Evolutionary conservation across 805 yeast genomes (phyloP), one percentile per base, ranked within the genome.

Genomic region (Henningerozyma blattae): DNA sequence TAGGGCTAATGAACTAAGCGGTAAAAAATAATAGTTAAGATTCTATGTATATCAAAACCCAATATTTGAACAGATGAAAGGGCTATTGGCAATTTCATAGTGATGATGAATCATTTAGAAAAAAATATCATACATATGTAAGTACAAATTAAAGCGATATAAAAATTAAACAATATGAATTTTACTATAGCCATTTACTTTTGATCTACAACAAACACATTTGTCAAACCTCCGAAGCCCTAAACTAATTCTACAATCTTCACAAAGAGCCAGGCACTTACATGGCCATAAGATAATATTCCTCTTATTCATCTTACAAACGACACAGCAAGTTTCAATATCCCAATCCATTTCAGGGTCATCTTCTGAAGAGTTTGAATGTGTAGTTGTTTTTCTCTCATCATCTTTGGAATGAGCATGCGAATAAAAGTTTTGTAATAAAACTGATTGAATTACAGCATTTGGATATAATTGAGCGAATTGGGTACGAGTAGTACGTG

Each of bases 241-340:
- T 34, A 87, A 63, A 14, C 80, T 71, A 9, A 76, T 61, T 14
- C 96, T 67, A 50, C 96, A 87, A 18, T 71, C 68, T 42, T 86
- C 95, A 55, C 96, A 87, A 4, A 87, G 64, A 0, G 94, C 86
- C 36, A 87, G 72, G 54, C 96, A 87, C 45, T 75, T 72, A 52
- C 96, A 87, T 0, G 96, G 96, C 96, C 96, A 87, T 3, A 89
- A 62, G 7, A 87, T 75, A 28, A 87, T 71, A 37, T 78, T 81
- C 43, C 95, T 65, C 4, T 75, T 70, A 37, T 78, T 73, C 4
- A 68, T 65, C 44, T 80, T 89, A 52, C 96, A 87, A 3, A 87
- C 77, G 5, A 83, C 94, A 57, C 96, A 86, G n/a, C n/a, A n/a
- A n/a, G n/a, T n/a, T 5, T 63, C 61, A 5, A 72, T 43, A 16